Conservation (phyloP, 2,329 filamentous ascomycete genomes). For the Cladosporium phlei region DNA sequence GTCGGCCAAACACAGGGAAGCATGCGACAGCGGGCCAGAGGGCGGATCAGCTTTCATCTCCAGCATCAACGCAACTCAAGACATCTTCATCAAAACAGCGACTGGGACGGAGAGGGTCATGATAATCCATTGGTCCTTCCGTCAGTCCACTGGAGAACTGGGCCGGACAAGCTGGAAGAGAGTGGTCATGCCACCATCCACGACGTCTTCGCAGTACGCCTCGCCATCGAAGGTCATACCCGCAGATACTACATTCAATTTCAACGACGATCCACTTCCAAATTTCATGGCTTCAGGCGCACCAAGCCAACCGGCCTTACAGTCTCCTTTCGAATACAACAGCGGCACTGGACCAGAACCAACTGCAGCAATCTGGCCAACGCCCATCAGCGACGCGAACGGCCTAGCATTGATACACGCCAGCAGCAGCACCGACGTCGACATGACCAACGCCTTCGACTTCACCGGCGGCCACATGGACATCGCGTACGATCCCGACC, state of each 20-base stretch:
- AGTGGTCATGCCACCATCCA: constrained; percentile 18
- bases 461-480: constrained; percentile 38
- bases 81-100: constrained; percentile 34
- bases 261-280: constrained; percentile 12
- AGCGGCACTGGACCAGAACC: constrained; percentile 23
- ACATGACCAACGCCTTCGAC: constrained; percentile 34
- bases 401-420: too few species aligned
- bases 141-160: constrained; percentile 18
- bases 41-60: constrained; percentile 32
- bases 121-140: constrained; percentile 29
- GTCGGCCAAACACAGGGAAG: constrained; percentile 18
- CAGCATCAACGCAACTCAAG: constrained; percentile 39
- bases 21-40: constrained; percentile 15
- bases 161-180: constrained; percentile 28
- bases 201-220: not conserved
- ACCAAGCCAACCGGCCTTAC: constrained; percentile 18
- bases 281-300: constrained; percentile 13
- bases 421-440: not conserved
- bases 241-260: constrained; percentile 22
- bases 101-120: constrained; percentile 24
- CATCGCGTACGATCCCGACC: constrained; percentile 34
- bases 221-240: not conserved
- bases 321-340: constrained; percentile 32
- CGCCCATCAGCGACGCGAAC: constrained; percentile 7
- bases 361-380: constrained; percentile 25